Conservation (phyloP, 2,329 filamentous ascomycete species). For the Acephala macrosclerotiorum region DNA sequence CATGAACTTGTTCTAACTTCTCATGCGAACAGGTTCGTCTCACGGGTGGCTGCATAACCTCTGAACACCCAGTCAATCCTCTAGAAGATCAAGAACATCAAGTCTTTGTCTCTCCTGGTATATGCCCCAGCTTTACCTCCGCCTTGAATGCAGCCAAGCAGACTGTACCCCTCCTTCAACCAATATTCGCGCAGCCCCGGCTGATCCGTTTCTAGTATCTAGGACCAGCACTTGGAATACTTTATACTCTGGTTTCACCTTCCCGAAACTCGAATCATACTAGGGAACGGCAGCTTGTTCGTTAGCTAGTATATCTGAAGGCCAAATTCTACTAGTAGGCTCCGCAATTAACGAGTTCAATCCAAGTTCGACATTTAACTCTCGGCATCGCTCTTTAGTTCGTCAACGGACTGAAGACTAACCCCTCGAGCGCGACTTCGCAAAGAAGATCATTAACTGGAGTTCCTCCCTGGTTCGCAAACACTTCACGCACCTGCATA, state of each 20-base stretch:
- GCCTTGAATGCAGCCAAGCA: conserved; percentile 21
- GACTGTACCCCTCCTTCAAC: conserved; percentile 22
- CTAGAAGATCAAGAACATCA: conserved; percentile 40
- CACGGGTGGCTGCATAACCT: conserved; percentile 45
- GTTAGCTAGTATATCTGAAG: conserved; percentile 30
- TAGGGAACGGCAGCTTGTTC: conserved; percentile 34
- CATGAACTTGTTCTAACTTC: conserved; percentile 36
- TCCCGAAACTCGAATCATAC: conserved; percentile 41
- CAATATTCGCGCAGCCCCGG: conserved; percentile 22
- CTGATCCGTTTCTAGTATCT: conserved; percentile 27
- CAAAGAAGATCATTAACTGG: not conserved
- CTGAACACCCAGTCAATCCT: conserved; percentile 36
- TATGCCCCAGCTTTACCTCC: conserved; percentile 33
- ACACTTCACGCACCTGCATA: not conserved
- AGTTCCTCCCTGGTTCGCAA: not conserved
- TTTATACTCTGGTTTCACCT: conserved; percentile 41
- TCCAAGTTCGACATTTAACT: conserved; percentile 22
- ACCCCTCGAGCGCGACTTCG: not conserved
- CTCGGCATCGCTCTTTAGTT: conserved; percentile 22
- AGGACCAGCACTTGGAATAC: conserved; percentile 29
- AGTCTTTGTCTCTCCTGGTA: conserved; percentile 39
- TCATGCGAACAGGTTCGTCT: conserved; percentile 42
- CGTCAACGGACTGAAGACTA: conserved; percentile 8
- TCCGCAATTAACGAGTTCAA: conserved; percentile 20
- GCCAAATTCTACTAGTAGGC: conserved; percentile 18